Base-by-base conservation (phyloP, 2,329 filamentous ascomycete species). In the Ophiocordyceps australis region DNA sequence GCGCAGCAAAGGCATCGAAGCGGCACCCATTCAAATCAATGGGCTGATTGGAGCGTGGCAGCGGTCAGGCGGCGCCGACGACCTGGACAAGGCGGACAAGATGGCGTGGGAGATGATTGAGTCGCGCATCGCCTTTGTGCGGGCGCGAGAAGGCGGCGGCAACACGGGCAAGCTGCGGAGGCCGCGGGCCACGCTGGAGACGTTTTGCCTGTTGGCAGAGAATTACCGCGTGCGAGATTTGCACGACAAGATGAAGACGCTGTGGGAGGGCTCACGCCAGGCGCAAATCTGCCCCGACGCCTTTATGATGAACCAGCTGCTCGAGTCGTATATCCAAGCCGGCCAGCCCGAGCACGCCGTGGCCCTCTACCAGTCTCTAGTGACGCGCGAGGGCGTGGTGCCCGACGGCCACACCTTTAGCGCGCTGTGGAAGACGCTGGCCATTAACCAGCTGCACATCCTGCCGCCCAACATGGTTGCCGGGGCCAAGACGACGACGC, bases 1-100 rank as follows among this genome's bases (percentile, higher is more conserved):
- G 76, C 69, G 73, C 37, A 57, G 65, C 27, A 68, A 65, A 38
- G 70, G 71, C 2, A 64, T 83, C 18, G 57, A 59, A 30, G 72
- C 80, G 3, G 70, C 78, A 21, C 57, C 78, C 3, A 74, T 77
- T 26, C 79, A 91, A 35, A 59, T 89, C 29, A 92, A 93, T 41
- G 78, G 80, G 7, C 59, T 93, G 13, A 68, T 93, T 28, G 78
- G 74, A 7, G 79, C 76, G 2, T 83, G 78, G 65, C 57, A 89
- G 26, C 66, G 81, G 24, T 62, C 68, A 5, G 66, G 66, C 14
- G 64, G 54, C 6, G 52, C 55, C 2, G 50, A 53, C 14, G 54
- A 71, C 28, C 49, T 66, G 27, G 52, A 63, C 25, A 65, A 64
- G 38, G 80, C 76, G 3, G 76, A 83, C 38, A 48, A 57, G 20